These are phyloP conservation scores for Nothopassalora personata DNA, from an alignment of 2,329 filamentous ascomycete species.

Conservation along the genomic window DNA sequence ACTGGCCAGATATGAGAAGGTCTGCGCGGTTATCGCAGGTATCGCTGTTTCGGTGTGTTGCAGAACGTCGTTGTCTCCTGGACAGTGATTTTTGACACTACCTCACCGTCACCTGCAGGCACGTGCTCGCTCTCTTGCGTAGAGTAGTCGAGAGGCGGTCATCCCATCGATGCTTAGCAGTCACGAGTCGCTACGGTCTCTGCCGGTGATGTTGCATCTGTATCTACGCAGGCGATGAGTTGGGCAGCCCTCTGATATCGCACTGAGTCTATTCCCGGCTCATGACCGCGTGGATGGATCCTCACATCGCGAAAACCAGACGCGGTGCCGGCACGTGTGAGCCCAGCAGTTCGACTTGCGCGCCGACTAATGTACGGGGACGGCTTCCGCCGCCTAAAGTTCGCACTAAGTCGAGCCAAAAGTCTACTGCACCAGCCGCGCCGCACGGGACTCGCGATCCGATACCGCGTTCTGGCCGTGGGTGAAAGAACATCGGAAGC, in stretches of 20 bases:
- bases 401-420: neutral
- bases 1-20: neutral
- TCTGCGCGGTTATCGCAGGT: neutral
- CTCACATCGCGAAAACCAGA: neutral
- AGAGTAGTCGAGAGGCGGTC: neutral
- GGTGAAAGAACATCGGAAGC: neutral
- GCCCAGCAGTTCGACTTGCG: slow-evolving; percentile 1
- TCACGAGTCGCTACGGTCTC: neutral
- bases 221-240: neutral
- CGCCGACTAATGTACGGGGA: slow-evolving; percentile 1
- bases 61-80: too few relatives aligned
- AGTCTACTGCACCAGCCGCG: neutral
- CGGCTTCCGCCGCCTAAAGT: neutral
- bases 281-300: neutral
- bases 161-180: neutral
- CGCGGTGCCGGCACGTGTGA: neutral
- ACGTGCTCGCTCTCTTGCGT: neutral
- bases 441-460: neutral
- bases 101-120: neutral
- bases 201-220: neutral
- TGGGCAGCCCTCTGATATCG: neutral
- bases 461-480: neutral
- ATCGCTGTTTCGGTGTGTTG: neutral
- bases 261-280: neutral
- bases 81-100: neutral